phyloP scores from a whole-genome alignment of 495 filamentous ascomycete genomes.

The Penicillium robsamsonii region DNA sequence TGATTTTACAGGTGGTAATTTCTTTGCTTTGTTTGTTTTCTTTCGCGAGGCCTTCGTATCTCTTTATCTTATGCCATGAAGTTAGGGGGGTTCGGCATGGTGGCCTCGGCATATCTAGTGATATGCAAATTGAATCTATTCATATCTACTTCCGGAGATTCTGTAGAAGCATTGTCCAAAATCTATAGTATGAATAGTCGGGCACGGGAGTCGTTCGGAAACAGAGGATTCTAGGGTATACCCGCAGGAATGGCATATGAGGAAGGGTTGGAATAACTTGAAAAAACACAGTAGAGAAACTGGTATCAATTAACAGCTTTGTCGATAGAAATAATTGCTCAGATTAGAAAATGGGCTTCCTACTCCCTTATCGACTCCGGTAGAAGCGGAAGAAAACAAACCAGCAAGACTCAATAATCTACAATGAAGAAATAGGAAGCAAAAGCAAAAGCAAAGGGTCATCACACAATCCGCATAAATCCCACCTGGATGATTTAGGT shows the following conservation, averaged over 20 bases:
- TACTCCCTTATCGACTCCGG: not conserved
- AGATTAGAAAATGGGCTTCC: not conserved
- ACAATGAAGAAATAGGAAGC: constrained; percentile 25
- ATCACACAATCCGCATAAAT: constrained; percentile 21
- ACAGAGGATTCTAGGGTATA: not conserved
- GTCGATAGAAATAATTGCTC: constrained; percentile 2
- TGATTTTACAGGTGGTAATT: not conserved
- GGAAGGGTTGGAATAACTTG: not conserved
- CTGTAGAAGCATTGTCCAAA: not conserved
- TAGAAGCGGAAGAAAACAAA: constrained; percentile 11
- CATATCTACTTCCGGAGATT: not conserved
- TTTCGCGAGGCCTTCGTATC: not conserved
- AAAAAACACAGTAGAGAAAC: constrained; percentile 9
- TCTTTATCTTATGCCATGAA: not conserved
- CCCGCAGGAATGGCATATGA: not conserved
- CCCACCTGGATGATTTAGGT: constrained; percentile 25
- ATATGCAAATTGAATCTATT: not conserved
- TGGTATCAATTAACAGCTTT: constrained; percentile 25
- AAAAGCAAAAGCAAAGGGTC: constrained; percentile 12
- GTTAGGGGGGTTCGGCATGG: not conserved
- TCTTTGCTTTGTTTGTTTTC: not conserved
- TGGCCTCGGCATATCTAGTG: not conserved
- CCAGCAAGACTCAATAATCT: constrained; percentile 25
- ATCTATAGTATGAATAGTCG: not conserved
- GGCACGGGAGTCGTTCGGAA: not conserved